Evolutionary conservation across 108 stramenopile genomes (phyloP).

Genomic region (Nitzschia palea): DNA sequence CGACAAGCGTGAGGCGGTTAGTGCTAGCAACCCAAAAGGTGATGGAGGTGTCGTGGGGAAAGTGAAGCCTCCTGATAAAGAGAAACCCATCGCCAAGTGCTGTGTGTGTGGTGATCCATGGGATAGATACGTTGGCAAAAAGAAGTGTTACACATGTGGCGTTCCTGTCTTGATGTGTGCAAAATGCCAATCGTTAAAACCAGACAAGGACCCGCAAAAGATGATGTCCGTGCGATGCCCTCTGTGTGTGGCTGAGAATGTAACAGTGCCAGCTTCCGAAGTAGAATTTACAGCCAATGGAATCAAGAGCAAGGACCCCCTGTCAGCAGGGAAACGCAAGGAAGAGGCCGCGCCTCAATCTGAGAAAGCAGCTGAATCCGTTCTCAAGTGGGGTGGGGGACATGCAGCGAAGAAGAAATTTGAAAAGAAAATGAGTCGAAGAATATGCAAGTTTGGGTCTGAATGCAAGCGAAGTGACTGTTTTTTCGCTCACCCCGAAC

Average conservation of each 20-base stretch:
- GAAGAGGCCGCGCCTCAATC: background rate
- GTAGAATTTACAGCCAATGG: constrained; percentile 89
- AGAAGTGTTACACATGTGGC: constrained; percentile 87
- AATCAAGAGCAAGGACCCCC: constrained; percentile 36
- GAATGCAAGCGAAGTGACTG: constrained; percentile 82
- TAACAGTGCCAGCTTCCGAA: constrained; percentile 77
- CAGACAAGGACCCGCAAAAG: constrained; percentile 32
- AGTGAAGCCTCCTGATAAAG: constrained; percentile 10
- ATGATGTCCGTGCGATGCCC: constrained; percentile 69
- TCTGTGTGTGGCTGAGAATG: constrained; percentile 76
- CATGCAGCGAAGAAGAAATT: constrained; percentile 81
- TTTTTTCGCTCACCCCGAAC: constrained; percentile 75
- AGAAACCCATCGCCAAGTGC: constrained; percentile 52
- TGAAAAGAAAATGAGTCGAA: constrained; percentile 45
- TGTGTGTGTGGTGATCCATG: constrained; percentile 70
- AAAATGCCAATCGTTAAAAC: constrained; percentile 22
- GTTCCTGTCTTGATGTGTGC: constrained; percentile 61
- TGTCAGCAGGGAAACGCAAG: background rate
- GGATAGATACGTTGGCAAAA: constrained; percentile 93
- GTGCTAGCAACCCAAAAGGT: constrained; percentile 71
- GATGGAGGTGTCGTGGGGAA: constrained; percentile 80
- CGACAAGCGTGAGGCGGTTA: constrained; percentile 88
- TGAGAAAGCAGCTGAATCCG: constrained; percentile 70
- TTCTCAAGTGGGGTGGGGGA: constrained; percentile 93
- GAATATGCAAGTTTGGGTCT: constrained; percentile 69